Evolutionary conservation across 2,329 filamentous ascomycete species (phyloP).

Genomic region (Hirsutella minnesotensis): DNA sequence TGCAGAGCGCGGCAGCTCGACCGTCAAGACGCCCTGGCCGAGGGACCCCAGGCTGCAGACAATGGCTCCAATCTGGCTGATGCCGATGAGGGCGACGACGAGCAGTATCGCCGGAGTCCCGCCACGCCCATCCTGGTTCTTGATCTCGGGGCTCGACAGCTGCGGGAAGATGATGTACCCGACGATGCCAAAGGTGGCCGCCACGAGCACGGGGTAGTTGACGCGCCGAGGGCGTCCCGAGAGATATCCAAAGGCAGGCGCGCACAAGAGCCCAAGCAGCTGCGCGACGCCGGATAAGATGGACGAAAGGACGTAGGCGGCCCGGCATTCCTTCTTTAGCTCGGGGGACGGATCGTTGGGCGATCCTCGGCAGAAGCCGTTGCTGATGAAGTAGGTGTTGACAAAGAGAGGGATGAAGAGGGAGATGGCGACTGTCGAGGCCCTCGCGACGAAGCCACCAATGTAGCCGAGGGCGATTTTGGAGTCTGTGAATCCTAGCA

Average conservation of each 20-base stretch:
- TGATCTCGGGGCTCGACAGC: conserved; percentile 66
- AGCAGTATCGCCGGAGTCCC: conserved; percentile 60
- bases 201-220: conserved; percentile 63
- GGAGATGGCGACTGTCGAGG: conserved; percentile 89
- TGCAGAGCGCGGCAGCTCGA: conserved; percentile 23
- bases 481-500: conserved; percentile 62
- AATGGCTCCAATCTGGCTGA: conserved; percentile 92
- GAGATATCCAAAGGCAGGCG: conserved; percentile 77
- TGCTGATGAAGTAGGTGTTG: conserved; percentile 77
- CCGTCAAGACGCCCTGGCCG: conserved; percentile 62
- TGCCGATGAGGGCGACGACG: conserved; percentile 68
- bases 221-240: conserved; percentile 55
- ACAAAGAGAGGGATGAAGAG: conserved; percentile 89
- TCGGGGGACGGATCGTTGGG: conserved; percentile 55
- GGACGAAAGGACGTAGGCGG: conserved; percentile 79
- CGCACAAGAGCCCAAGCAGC: conserved; percentile 70
- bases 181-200: conserved; percentile 60
- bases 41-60: conserved; percentile 89
- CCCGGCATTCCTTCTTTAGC: conserved; percentile 72
- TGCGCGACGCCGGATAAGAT: conserved; percentile 85
- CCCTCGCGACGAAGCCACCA: conserved; percentile 87
- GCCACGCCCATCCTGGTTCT: conserved; percentile 49
- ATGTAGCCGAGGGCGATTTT: conserved; percentile 81
- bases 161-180: conserved; percentile 69
- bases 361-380: conserved; percentile 63